These are phyloP conservation scores for Amylocarpus encephaloides DNA, from an alignment of 2,329 filamentous ascomycete genomes.

Conservation along the genomic window DNA sequence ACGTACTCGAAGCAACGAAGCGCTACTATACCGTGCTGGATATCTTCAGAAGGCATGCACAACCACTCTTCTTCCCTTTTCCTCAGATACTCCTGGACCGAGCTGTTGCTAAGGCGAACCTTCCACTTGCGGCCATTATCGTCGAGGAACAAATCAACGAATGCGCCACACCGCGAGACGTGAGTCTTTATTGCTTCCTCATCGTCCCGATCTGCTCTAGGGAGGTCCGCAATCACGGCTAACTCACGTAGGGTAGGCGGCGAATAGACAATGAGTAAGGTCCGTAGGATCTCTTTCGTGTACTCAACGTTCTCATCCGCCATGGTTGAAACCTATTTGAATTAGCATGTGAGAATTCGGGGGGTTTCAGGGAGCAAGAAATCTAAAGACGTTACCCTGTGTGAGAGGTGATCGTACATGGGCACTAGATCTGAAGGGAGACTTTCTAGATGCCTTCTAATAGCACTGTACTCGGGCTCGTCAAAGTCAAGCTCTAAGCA, in stretches of 20 bases:
- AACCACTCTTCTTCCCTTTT: not conserved
- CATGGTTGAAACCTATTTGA: not conserved
- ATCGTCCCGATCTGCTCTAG: not conserved
- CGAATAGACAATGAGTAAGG: not conserved
- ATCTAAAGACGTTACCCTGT: not conserved
- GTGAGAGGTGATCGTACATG: conserved; percentile 3
- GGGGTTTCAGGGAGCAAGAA: no score
- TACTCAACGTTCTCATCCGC: not conserved
- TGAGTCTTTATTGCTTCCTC: not conserved
- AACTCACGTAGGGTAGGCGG: conserved; percentile 1
- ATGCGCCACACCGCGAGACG: not conserved
- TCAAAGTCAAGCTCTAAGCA: conserved; percentile 1
- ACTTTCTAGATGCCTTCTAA: conserved; percentile 1
- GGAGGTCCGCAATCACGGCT: conserved; percentile 3
- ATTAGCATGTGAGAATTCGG: not conserved
- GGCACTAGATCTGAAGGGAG: conserved; percentile 3
- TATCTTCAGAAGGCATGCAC: conserved; percentile 1
- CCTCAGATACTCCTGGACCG: not conserved
- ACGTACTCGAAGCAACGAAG: conserved; percentile 2
- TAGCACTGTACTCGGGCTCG: not conserved
- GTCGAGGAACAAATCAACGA: not conserved
- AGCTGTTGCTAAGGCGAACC: not conserved
- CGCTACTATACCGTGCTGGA: conserved; percentile 1
- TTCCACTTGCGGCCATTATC: not conserved
- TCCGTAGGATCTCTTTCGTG: conserved; percentile 1